phyloP scores from a whole-genome alignment of 805 yeast species.

The Candida coleopterorum region DNA sequence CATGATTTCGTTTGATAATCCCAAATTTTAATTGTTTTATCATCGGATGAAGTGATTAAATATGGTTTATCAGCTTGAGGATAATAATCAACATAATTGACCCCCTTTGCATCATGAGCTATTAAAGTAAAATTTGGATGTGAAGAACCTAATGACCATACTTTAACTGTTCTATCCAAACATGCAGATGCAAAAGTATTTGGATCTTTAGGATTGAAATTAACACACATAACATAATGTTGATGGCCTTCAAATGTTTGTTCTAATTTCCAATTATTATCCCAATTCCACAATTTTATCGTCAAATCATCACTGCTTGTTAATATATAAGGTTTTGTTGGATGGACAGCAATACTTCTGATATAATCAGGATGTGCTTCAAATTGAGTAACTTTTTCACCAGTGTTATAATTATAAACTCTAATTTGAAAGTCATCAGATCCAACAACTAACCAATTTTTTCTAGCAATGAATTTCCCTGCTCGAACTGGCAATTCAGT shows the following conservation, averaged over 20 bases:
- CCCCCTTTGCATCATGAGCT: conserved; percentile 92
- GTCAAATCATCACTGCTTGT: conserved; percentile 91
- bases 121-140: conserved; percentile 86
- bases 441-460: conserved; percentile 96
- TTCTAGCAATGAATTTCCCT: conserved; percentile 90
- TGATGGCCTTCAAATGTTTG: conserved; percentile 94
- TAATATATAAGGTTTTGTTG: conserved; percentile 81
- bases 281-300: conserved; percentile 97
- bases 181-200: conserved; percentile 97
- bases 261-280: conserved; percentile 81
- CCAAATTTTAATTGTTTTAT: conserved; percentile 84
- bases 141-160: conserved; percentile 89
- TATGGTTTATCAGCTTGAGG: conserved; percentile 98
- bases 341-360: conserved; percentile 90
- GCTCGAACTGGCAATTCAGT: conserved; percentile 96
- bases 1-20: conserved; percentile 96
- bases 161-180: conserved; percentile 91
- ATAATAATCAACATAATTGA: conserved; percentile 92
- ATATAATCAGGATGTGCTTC: conserved; percentile 98
- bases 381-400: conserved; percentile 89
- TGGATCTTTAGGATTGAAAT: conserved; percentile 96
- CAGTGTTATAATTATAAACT: conserved; percentile 91
- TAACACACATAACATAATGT: conserved; percentile 91
- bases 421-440: conserved; percentile 93
- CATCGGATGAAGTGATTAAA: conserved; percentile 86